Evolutionary conservation across 75 land plant genomes (phyloP).

Genomic region (Cryptomeria japonica): DNA sequence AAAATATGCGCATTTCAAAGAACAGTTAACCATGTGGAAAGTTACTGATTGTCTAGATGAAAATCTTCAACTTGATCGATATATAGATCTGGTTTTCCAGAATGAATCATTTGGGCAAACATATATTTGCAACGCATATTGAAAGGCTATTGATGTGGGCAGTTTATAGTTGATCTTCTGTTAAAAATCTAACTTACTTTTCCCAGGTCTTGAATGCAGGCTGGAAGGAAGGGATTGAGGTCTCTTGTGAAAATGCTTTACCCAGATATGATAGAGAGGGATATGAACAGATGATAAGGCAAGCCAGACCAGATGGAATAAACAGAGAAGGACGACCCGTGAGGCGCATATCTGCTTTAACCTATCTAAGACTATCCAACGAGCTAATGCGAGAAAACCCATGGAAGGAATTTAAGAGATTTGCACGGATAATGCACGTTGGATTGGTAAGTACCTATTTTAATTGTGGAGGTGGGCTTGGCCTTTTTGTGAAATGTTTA

Average conservation of each 20-base stretch:
- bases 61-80: not conserved
- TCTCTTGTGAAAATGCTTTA: constrained; percentile 69
- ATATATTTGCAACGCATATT: too few relatives aligned
- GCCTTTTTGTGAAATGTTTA: not conserved
- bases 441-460: constrained; percentile 40
- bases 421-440: constrained; percentile 67
- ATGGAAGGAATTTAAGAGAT: constrained; percentile 50
- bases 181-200: too few relatives aligned
- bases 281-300: constrained; percentile 57
- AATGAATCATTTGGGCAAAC: too few relatives aligned
- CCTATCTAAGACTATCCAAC: constrained; percentile 39
- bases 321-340: constrained; percentile 39
- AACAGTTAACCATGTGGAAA: too few relatives aligned
- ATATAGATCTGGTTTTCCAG: too few relatives aligned
- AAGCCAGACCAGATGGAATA: constrained; percentile 64
- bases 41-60: too few relatives aligned
- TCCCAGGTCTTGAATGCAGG: constrained; percentile 53
- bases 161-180: too few relatives aligned
- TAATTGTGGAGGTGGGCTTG: not conserved
- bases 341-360: constrained; percentile 38
- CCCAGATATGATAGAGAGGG: constrained; percentile 48
- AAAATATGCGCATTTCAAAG: too few relatives aligned
- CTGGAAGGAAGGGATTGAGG: constrained; percentile 59
- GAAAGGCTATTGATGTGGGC: too few relatives aligned
- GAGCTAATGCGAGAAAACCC: constrained; percentile 28